Conservation (phyloP, 2,329 filamentous ascomycete genomes). For the Penicillium sp. region DNA sequence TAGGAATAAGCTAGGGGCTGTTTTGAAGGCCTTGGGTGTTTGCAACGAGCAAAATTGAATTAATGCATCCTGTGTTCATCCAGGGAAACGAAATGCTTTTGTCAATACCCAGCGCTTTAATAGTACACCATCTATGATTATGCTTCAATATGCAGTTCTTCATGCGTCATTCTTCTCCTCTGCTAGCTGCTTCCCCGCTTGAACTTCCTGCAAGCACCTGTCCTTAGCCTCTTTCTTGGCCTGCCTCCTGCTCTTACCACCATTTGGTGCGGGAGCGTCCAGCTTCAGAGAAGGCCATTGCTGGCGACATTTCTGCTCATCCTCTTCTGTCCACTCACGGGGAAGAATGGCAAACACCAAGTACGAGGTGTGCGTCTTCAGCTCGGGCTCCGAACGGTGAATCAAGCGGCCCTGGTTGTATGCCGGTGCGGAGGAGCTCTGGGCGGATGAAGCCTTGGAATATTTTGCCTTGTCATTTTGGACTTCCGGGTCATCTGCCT, state of each 20-base stretch:
- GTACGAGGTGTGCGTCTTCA: conserved; percentile 97
- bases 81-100: too few species aligned
- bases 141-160: not conserved
- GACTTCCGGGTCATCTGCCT: conserved; percentile 17
- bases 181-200: conserved; percentile 10
- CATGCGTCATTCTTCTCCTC: conserved; percentile 5
- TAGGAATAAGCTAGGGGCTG: not conserved
- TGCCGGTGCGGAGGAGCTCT: conserved; percentile 39
- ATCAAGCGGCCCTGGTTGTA: conserved; percentile 74
- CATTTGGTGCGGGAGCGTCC: conserved; percentile 17
- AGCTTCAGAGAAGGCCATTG: conserved; percentile 62
- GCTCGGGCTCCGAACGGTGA: conserved; percentile 76
- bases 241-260: conserved; percentile 38
- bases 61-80: too few species aligned
- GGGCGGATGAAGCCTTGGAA: not conserved
- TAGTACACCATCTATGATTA: conserved; percentile 7
- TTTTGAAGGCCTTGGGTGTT: not conserved
- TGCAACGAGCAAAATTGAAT: not conserved
- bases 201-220: conserved; percentile 30
- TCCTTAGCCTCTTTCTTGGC: conserved; percentile 45
- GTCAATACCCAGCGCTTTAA: not conserved
- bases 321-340: conserved; percentile 75
- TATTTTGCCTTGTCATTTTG: conserved; percentile 33
- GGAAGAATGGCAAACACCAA: conserved; percentile 88
- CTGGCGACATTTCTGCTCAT: conserved; percentile 64